Conservation (phyloP, 2,329 filamentous ascomycete species). For the Paraphaeosphaeria sporulosa region DNA sequence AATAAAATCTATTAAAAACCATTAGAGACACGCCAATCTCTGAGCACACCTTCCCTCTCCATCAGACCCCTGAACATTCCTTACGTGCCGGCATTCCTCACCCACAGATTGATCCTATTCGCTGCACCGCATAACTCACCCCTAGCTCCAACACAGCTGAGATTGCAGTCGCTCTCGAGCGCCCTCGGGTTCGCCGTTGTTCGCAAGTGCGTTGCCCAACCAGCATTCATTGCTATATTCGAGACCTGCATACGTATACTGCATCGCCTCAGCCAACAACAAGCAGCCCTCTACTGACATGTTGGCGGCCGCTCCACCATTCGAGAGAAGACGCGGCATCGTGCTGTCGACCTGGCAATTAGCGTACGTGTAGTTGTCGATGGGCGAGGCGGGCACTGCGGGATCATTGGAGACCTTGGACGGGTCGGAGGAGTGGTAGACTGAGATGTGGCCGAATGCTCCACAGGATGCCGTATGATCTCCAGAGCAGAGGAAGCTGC, state of each 20-base stretch:
- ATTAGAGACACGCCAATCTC: not conserved
- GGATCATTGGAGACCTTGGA: too few species aligned
- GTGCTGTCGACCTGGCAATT: too few species aligned
- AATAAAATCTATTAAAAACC: not conserved
- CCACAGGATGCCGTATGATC: too few species aligned
- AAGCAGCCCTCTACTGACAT: too few species aligned
- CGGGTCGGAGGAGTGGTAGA: too few species aligned
- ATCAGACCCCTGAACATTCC: not conserved
- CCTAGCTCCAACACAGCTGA: not conserved
- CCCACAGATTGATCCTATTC: conserved; percentile 1
- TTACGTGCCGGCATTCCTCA: not conserved
- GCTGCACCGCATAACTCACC: not conserved
- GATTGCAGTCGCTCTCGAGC: not conserved
- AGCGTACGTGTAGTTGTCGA: too few species aligned
- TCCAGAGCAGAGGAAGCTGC: too few species aligned
- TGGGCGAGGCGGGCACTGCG: too few species aligned
- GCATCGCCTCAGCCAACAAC: too few species aligned
- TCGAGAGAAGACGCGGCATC: too few species aligned
- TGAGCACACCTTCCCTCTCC: not conserved
- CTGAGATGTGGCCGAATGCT: too few species aligned
- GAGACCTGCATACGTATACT: not conserved
- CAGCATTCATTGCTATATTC: not conserved
- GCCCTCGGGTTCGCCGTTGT: not conserved
- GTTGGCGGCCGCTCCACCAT: too few species aligned
- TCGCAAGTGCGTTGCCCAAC: not conserved